A percentile compares a stretch with the other conserved stretches of the same genome.
These are phyloP conservation scores for Talaromyces stipitatus DNA, from an alignment of 495 filamentous ascomycete species.

Conservation along the genomic window DNA sequence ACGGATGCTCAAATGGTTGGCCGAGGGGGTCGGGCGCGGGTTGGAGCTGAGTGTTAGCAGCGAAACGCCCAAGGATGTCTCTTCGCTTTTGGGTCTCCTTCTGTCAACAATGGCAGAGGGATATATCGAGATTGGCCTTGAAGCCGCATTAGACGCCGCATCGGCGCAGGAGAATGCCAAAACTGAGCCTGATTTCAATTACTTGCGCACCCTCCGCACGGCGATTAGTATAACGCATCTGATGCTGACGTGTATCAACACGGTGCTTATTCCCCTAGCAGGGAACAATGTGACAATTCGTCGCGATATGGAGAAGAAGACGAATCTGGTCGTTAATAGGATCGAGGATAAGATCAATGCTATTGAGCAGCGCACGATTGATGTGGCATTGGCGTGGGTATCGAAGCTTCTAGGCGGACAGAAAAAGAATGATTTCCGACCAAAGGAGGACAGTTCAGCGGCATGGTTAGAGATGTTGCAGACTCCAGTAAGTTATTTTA, in stretches of 20 bases:
- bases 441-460: constrained; percentile 66
- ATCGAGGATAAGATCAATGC: constrained; percentile 85
- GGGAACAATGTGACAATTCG: constrained; percentile 81
- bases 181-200: constrained; percentile 80
- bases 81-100: constrained; percentile 76
- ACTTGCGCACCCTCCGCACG: constrained; percentile 67
- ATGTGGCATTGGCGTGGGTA: constrained; percentile 74
- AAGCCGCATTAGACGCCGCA: constrained; percentile 71
- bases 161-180: constrained; percentile 68
- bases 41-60: constrained; percentile 78
- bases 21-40: constrained; percentile 88
- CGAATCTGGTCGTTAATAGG: constrained; percentile 59
- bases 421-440: constrained; percentile 88
- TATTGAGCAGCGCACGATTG: constrained; percentile 79
- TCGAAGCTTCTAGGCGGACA: constrained; percentile 66
- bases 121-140: constrained; percentile 89
- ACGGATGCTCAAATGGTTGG: constrained; percentile 95
- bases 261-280: constrained; percentile 83
- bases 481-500: constrained; percentile 49
- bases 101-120: constrained; percentile 85
- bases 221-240: constrained; percentile 86
- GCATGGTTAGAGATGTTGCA: constrained; percentile 72
- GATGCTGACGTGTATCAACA: constrained; percentile 83
- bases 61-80: constrained; percentile 92
- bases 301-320: constrained; percentile 82